Evolutionary conservation across 2,329 filamentous ascomycete genomes (phyloP).

Genomic region (Neonectria faginata): DNA sequence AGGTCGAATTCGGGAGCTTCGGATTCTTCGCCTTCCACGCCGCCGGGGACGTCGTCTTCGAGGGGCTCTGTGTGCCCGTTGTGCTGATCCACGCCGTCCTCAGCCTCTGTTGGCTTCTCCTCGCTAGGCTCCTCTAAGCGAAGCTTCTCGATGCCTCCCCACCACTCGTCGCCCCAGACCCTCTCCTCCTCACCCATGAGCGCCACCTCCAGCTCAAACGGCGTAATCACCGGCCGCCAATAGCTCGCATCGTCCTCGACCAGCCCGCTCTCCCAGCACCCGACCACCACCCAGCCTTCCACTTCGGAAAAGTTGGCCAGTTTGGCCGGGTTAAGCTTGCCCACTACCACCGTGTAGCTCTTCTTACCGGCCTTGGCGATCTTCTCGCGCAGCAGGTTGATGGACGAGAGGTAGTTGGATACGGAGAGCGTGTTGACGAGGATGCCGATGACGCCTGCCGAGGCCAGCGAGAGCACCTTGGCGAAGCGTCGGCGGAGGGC

Average conservation of each 20-base stretch:
- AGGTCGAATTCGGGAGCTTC: slow-evolving; percentile 93
- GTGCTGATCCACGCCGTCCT: slow-evolving; percentile 30
- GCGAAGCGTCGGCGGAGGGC: slow-evolving; percentile 88
- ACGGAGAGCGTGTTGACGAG: slow-evolving; percentile 96
- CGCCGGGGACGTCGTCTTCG: slow-evolving; percentile 53
- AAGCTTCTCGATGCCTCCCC: slow-evolving; percentile 83
- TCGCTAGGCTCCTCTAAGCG: slow-evolving; percentile 55
- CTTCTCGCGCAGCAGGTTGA: slow-evolving; percentile 76
- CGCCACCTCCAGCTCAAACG: slow-evolving; percentile 87
- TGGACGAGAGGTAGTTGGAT: slow-evolving; percentile 86
- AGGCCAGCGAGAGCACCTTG: slow-evolving; percentile 82
- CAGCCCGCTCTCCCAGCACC: slow-evolving; percentile 96
- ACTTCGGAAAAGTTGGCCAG: slow-evolving; percentile 96
- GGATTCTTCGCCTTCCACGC: slow-evolving; percentile 74
- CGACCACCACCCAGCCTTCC: slow-evolving; percentile 96
- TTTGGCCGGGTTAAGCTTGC: slow-evolving; percentile 95
- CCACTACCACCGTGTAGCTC: slow-evolving; percentile 94
- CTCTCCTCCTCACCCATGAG: slow-evolving; percentile 80
- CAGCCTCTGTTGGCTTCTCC: slow-evolving; percentile 36
- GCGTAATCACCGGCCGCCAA: slow-evolving; percentile 91
- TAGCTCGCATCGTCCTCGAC: slow-evolving; percentile 87
- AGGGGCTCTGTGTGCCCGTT: slow-evolving; percentile 41
- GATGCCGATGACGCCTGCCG: slow-evolving; percentile 89
- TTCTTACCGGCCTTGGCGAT: slow-evolving; percentile 91
- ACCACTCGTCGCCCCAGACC: slow-evolving; percentile 90